phyloP scores from a whole-genome alignment of 306 rosid genomes.

The Lathyrus tuberosus region DNA sequence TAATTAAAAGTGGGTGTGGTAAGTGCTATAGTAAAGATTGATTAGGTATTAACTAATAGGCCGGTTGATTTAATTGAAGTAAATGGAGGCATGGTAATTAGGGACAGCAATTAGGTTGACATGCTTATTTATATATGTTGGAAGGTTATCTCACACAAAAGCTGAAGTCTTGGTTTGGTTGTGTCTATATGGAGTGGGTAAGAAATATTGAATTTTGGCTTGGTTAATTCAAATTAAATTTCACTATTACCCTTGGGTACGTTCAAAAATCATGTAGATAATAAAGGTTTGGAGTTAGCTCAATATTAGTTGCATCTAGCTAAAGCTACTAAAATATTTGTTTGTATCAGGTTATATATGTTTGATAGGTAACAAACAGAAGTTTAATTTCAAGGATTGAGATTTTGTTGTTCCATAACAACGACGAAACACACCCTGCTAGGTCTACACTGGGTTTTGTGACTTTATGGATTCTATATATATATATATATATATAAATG shows the following conservation, averaged over 20 bases:
- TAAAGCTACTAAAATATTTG: constrained; percentile 48
- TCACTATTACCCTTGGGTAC: constrained; percentile 9
- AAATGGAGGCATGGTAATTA: background rate
- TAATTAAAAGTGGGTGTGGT: constrained; percentile 43
- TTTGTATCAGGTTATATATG: constrained; percentile 28
- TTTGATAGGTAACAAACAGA: constrained; percentile 41
- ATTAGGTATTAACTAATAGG: constrained; percentile 52
- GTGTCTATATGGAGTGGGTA: constrained; percentile 50
- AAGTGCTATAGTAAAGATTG: constrained; percentile 49
- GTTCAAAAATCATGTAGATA: constrained; percentile 21
- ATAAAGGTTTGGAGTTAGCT: constrained; percentile 42
- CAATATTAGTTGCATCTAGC: constrained; percentile 40
- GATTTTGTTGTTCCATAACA: constrained; percentile 66
- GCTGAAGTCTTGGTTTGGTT: constrained; percentile 37
- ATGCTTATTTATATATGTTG: background rate
- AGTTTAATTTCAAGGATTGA: constrained; percentile 58
- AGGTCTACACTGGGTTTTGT: constrained; percentile 57
- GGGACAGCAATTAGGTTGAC: background rate
- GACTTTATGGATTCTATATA: background rate
- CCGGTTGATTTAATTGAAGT: constrained; percentile 47
- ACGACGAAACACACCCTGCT: constrained; percentile 47
- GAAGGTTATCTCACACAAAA: background rate
- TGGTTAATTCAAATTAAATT: constrained; percentile 1
- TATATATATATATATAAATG: too few species aligned
- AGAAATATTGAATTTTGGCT: constrained; percentile 7